Evolutionary conservation across 305 asterid species (phyloP).

Genomic region (Salvia sclarea): DNA sequence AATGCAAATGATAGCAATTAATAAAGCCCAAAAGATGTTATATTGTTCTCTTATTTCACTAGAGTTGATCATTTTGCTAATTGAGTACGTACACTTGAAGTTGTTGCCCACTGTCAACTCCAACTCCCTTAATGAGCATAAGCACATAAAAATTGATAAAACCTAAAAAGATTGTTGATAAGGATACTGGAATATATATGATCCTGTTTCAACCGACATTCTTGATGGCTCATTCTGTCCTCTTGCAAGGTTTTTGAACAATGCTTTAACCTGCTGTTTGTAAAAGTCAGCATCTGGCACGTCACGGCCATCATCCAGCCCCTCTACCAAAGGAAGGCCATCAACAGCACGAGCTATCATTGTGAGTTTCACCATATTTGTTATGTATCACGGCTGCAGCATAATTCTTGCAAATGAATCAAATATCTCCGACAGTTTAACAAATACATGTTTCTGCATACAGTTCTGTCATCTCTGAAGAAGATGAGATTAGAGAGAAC

Average conservation of each 20-base stretch:
- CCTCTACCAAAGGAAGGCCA: slow-evolving; percentile 91
- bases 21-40: neutral
- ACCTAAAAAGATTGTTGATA: slow-evolving; percentile 33
- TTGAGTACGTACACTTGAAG: neutral
- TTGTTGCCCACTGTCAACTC: slow-evolving; percentile 11
- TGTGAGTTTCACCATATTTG: slow-evolving; percentile 86
- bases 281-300: slow-evolving; percentile 76
- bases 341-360: slow-evolving; percentile 95
- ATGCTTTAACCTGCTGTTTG: slow-evolving; percentile 82
- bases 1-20: neutral
- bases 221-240: slow-evolving; percentile 91
- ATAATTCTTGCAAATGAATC: slow-evolving; percentile 22
- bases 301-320: slow-evolving; percentile 91
- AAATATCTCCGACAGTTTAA: neutral
- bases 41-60: neutral
- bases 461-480: slow-evolving; percentile 6
- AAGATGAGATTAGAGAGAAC: slow-evolving; percentile 7
- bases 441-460: slow-evolving; percentile 12
- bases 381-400: slow-evolving; percentile 42
- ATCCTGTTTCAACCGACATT: slow-evolving; percentile 92
- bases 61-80: neutral
- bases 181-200: slow-evolving; percentile 81
- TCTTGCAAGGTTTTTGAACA: slow-evolving; percentile 86
- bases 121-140: slow-evolving; percentile 9
- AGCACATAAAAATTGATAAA: neutral